phyloP scores from a whole-genome alignment of 1,284 basidiomycete genomes.

The Erythrobasidium hasegawianum region DNA sequence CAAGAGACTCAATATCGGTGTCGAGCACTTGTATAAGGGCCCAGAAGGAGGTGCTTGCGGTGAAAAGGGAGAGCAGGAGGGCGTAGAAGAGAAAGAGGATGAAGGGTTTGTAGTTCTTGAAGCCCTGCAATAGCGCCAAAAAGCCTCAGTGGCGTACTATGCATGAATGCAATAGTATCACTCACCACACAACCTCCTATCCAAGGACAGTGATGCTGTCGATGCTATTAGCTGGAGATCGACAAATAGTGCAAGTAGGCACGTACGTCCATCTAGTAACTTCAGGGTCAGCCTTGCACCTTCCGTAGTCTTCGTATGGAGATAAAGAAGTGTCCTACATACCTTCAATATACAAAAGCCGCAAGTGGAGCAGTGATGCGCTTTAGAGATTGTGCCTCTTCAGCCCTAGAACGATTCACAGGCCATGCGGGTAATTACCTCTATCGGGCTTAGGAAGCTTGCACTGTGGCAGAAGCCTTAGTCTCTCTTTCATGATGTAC shows the following conservation, averaged over 20 bases:
- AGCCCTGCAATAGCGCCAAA: slow-evolving; percentile 6
- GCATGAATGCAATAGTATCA: neutral
- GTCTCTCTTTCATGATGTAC: neutral
- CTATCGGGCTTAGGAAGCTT: slow-evolving; percentile 31
- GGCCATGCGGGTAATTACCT: neutral
- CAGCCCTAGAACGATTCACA: neutral
- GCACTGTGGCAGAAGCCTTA: neutral
- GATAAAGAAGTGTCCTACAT: too few relatives aligned
- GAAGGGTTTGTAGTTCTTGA: slow-evolving; percentile 35
- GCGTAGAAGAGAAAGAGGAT: slow-evolving; percentile 33
- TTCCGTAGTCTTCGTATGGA: too few relatives aligned
- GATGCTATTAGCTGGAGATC: neutral
- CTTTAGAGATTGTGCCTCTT: neutral
- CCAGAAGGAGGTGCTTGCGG: slow-evolving; percentile 14
- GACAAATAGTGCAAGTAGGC: neutral
- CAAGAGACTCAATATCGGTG: slow-evolving; percentile 24
- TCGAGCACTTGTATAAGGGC: slow-evolving; percentile 30
- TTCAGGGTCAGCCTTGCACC: neutral
- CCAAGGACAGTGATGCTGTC: slow-evolving; percentile 34
- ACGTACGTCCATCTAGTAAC: neutral
- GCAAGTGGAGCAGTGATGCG: slow-evolving; percentile 32
- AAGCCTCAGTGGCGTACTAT: neutral
- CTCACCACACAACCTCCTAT: slow-evolving; percentile 28
- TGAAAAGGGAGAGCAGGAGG: slow-evolving; percentile 10
- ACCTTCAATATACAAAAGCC: slow-evolving; percentile 33